A percentile compares a stretch with the other conserved stretches of the same genome.
Conservation (phyloP, 345 rosid species). For the Eucalyptus decipiens region DNA sequence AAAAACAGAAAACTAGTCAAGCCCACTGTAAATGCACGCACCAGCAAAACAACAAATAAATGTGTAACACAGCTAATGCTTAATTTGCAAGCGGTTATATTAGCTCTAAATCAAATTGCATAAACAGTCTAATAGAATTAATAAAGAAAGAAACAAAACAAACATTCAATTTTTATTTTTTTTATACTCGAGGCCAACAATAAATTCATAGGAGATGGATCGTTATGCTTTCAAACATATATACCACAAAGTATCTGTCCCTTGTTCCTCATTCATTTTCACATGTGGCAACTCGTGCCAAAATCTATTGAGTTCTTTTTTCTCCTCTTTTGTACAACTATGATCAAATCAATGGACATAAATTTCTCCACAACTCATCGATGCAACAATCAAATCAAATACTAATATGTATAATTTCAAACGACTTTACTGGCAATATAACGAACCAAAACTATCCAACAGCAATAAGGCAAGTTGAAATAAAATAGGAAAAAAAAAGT, state of each 20-base stretch:
- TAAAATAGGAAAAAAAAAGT: neutral
- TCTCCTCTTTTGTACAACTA: neutral
- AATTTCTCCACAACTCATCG: neutral
- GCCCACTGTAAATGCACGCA: neutral
- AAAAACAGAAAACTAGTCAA: neutral
- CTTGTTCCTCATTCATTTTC: neutral
- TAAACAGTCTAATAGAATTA: neutral
- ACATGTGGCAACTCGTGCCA: neutral
- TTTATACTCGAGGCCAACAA: neutral
- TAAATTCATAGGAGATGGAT: neutral
- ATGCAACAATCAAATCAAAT: neutral
- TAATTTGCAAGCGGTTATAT: neutral
- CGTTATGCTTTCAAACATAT: neutral
- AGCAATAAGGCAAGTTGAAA: neutral
- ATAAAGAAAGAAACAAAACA: neutral
- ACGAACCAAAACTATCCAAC: neutral
- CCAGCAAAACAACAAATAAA: neutral
- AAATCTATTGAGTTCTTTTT: no score
- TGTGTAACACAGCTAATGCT: neutral
- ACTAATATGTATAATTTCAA: neutral
- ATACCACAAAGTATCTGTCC: neutral
- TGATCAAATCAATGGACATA: neutral
- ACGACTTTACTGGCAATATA: neutral
- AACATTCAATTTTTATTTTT: neutral
- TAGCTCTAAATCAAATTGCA: neutral